Evolutionary conservation across 2,329 filamentous ascomycete species (phyloP).

Genomic region (Lecanosticta acicola): DNA sequence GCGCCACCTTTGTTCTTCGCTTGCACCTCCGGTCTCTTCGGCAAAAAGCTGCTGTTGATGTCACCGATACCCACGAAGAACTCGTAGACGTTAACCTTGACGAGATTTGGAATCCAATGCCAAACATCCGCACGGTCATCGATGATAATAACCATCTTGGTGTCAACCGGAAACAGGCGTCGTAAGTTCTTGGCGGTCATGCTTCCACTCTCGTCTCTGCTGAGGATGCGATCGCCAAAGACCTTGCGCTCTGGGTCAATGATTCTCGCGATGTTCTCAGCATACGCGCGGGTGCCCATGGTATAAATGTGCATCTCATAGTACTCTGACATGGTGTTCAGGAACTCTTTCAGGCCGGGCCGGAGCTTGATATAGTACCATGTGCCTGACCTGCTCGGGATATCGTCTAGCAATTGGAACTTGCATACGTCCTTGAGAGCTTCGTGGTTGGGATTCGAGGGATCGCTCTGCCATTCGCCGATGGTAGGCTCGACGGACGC

Average conservation of each 20-base stretch:
- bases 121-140: conserved; percentile 96
- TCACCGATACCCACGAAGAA: conserved; percentile 98
- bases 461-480: conserved; percentile 88
- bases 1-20: conserved; percentile 20
- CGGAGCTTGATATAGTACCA: conserved; percentile 99
- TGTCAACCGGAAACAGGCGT: conserved; percentile 89
- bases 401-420: conserved; percentile 87
- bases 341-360: conserved; percentile 75
- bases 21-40: conserved; percentile 57
- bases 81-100: conserved; percentile 92
- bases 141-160: conserved; percentile 98
- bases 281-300: conserved; percentile 97
- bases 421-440: conserved; percentile 81
- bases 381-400: conserved; percentile 68
- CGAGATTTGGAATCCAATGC: conserved; percentile 86
- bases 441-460: conserved; percentile 81
- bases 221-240: conserved; percentile 92
- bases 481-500: conserved; percentile 95
- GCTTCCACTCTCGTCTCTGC: conserved; percentile 92
- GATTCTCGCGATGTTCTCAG: conserved; percentile 82
- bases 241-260: conserved; percentile 84
- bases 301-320: conserved; percentile 98
- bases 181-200: conserved; percentile 85
- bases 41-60: conserved; percentile 96
- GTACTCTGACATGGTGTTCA: conserved; percentile 68